These are phyloP conservation scores for Ustulina deusta DNA, from an alignment of 2,329 filamentous ascomycete genomes.

Conservation along the genomic window DNA sequence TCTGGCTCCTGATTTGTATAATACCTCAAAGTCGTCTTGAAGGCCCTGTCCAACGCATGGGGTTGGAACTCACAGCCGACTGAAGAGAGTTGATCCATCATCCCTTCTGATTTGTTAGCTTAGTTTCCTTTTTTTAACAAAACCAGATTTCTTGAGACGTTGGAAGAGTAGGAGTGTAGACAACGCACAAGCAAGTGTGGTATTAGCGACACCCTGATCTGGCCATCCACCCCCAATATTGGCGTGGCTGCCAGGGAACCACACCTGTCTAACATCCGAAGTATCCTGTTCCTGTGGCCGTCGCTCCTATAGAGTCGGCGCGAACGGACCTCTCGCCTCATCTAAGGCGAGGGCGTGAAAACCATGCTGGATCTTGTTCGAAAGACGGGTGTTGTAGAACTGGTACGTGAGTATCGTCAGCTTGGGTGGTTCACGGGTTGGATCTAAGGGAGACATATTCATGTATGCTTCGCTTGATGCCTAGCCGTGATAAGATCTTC, in stretches of 20 bases:
- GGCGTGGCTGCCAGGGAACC: slow-evolving; percentile 78
- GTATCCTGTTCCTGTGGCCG: slow-evolving; percentile 53
- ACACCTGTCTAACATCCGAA: slow-evolving; percentile 64
- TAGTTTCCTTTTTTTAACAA: neutral
- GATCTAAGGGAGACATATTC: slow-evolving; percentile 57
- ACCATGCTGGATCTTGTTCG: slow-evolving; percentile 65
- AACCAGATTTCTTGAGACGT: too few species aligned
- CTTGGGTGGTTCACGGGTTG: neutral
- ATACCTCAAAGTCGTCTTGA: slow-evolving; percentile 56
- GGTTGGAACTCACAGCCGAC: slow-evolving; percentile 62
- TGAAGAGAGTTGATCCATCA: slow-evolving; percentile 67
- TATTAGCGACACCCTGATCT: slow-evolving; percentile 59
- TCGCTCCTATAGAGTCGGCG: slow-evolving; percentile 67
- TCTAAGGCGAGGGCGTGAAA: slow-evolving; percentile 71
- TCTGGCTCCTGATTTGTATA: slow-evolving; percentile 53
- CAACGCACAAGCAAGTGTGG: slow-evolving; percentile 53
- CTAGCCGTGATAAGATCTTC: slow-evolving; percentile 57
- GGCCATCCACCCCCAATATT: slow-evolving; percentile 77
- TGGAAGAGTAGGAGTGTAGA: neutral
- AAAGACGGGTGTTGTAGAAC: slow-evolving; percentile 67
- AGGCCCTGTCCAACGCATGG: slow-evolving; percentile 43
- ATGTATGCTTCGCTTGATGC: slow-evolving; percentile 59
- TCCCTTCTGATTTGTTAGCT: slow-evolving; percentile 56
- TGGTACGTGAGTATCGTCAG: slow-evolving; percentile 58
- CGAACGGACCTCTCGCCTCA: slow-evolving; percentile 66